These are phyloP conservation scores for Aspergillus unguis DNA, from an alignment of 2,329 filamentous ascomycete genomes.

Conservation along the genomic window DNA sequence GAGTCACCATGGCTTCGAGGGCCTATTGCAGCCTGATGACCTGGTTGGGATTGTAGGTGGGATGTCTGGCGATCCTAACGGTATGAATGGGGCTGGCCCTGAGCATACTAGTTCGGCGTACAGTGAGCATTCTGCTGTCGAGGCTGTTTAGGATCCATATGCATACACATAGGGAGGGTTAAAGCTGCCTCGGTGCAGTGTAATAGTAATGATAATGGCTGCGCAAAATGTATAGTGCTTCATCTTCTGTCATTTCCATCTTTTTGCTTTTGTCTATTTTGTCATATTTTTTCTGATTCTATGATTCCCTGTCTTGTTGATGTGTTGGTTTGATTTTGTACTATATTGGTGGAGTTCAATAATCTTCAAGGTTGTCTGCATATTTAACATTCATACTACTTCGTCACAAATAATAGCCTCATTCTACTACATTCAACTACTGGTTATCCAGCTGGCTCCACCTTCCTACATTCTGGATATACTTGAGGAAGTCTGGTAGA, in stretches of 20 bases:
- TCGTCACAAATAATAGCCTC: background rate
- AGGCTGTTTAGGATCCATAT: slow-evolving; percentile 26
- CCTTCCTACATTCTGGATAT: too few species aligned
- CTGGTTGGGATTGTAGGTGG: slow-evolving; percentile 39
- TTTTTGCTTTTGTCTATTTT: background rate
- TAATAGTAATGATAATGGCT: slow-evolving; percentile 29
- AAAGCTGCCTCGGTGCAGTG: background rate
- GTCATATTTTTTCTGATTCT: background rate
- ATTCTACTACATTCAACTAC: background rate
- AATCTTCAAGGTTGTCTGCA: background rate
- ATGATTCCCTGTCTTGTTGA: background rate
- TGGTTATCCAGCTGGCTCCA: too few species aligned
- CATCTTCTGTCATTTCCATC: background rate
- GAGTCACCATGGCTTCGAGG: slow-evolving; percentile 30
- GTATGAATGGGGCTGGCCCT: slow-evolving; percentile 34
- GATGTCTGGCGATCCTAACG: slow-evolving; percentile 28
- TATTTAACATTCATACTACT: too few species aligned
- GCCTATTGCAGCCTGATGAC: slow-evolving; percentile 33
- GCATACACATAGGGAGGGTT: too few species aligned
- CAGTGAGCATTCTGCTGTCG: slow-evolving; percentile 29
- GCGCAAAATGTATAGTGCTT: slow-evolving; percentile 10
- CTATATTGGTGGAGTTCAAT: slow-evolving; percentile 5
- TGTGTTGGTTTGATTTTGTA: background rate
- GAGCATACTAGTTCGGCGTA: slow-evolving; percentile 32
- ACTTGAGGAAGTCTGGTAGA: too few species aligned